Evolutionary conservation across 768 basidiomycete genomes (phyloP), one percentile per base, ranked within the genome.

Genomic region (Melanogaster broomeanus): DNA sequence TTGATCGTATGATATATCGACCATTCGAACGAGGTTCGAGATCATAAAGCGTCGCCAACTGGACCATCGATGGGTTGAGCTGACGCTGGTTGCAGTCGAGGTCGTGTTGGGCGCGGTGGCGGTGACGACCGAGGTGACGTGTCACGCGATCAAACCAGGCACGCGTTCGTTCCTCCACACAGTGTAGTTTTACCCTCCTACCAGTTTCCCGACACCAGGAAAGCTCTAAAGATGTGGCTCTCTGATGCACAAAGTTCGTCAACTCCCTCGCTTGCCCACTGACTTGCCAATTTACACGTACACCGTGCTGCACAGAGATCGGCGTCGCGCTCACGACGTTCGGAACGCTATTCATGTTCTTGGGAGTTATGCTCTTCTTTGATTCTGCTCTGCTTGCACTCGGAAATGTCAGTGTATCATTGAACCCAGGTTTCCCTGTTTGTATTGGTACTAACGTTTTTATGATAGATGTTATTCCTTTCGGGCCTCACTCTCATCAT

Each of bases 251-350:
- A 83, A 65, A 83, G 64, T 72, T 19, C 7, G 68, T 63, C 9
- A 31, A 27, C 19, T 37, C 28, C 7, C 6, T 27, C 22, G 22
- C 30, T 48, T 12, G 39, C 41, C 33, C 21, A 22, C 34, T 24
- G 15, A 34, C 51, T 47, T n/a, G 42, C 49, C 28, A 16, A 35
- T 46, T 42, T 24, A 40, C 15, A 25, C 12, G 22, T 48, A 45
- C 25, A 28, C 41, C 39, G 42, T 4, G 18, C n/a, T 51, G 51
- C 51, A 51, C 68, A 95, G 93, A 96, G 77, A 96, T 97, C 61
- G 93, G 96, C 60, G 95, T 98, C 52, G 95, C 93, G 44, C 83
- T 98, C 58, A 98, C 96, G 39, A 90, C 94, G 16, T 97, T 97
- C 62, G 97, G 97, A 47, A 86, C 81, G 34, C 77, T 96, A 53